Percentiles rank a stretch among this genome's conserved stretches.
Conservation (phyloP, 1,139 yeast species). For the Pichia sp. region DNA sequence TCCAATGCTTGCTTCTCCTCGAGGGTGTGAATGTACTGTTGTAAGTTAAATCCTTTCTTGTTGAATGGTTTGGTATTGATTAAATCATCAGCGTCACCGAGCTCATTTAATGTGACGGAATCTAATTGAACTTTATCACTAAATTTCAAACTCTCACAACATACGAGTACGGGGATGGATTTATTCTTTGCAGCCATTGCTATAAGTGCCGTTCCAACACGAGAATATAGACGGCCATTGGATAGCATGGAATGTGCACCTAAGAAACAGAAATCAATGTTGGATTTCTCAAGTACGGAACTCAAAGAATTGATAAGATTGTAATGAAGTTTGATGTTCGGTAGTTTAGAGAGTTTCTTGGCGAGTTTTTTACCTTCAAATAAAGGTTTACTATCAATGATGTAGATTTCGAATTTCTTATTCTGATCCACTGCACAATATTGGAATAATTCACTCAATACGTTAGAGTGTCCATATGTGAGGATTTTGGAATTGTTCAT, state of each 20-base stretch:
- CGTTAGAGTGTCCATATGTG: conserved; percentile 85
- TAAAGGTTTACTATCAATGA: conserved; percentile 92
- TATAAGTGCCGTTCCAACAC: conserved; percentile 92
- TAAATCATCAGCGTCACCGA: conserved; percentile 79
- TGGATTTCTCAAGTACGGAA: conserved; percentile 55
- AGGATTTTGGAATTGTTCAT: conserved; percentile 71
- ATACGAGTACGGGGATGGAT: conserved; percentile 88
- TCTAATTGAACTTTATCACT: conserved; percentile 94
- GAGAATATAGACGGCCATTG: conserved; percentile 84
- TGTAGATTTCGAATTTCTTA: conserved; percentile 70
- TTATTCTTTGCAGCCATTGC: conserved; percentile 88
- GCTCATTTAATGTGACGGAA: conserved; percentile 87
- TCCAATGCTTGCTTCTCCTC: conserved; percentile 21
- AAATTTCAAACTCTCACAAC: conserved; percentile 93
- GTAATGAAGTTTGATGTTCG: conserved; percentile 58
- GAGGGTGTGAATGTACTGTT: conserved; percentile 51
- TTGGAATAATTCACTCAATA: conserved; percentile 67
- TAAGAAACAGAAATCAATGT: conserved; percentile 82
- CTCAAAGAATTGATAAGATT: conserved; percentile 74
- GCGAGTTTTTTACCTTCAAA: conserved; percentile 87
- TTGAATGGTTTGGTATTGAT: conserved; percentile 49
- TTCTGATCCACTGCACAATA: conserved; percentile 56
- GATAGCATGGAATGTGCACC: conserved; percentile 98
- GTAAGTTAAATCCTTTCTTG: conserved; percentile 58
- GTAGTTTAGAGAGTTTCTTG: conserved; percentile 48